Evolutionary conservation across 352 stramenopile genomes (phyloP), one percentile per base, ranked within the genome.

Genomic region (Halophytophthora batemanensis): DNA sequence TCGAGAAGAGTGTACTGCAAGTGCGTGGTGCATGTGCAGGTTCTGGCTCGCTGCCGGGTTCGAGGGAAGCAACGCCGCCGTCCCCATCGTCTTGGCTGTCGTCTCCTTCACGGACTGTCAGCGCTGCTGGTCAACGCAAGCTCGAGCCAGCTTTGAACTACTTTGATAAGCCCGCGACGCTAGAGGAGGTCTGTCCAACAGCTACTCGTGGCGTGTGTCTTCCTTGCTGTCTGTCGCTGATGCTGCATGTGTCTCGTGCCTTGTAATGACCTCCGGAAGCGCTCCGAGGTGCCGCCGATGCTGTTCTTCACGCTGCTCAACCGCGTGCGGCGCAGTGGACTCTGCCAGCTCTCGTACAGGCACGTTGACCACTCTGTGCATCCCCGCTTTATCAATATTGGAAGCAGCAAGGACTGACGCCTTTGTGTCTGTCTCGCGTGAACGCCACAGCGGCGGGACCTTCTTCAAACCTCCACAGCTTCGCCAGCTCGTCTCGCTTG

Each of bases 261-360:
- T n/a, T n/a, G n/a, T n/a, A n/a, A n/a, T n/a, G n/a, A n/a, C n/a
- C n/a, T n/a, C n/a, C n/a, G n/a, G 7, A 34, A 88, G 80, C 50
- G 74, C 31, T 64, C 75, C 0, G 60, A 84, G 45, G 68, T 91
- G 15, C 74, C 81, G 2, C 83, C 72, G 6, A 65, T 89, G 22
- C 53, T 87, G 11, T 91, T 88, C 50, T 91, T 82, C 50, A 85
- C 77, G 18, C 11, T 91, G 25, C 71, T 91, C 14, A 87, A 85
- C 33, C 73, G 76, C 14, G 77, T 86, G 21, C 81, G 81, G 4
- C 66, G 78, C 51, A 77, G 56, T 10, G 81, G 80, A 5, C 69
- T 89, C 21, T 80, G 81, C 19, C 81, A 89, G 39, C 66, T 89
- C 34, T 78, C 77, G 0, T 67, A 68, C 41, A 78, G 67, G 79